Base-by-base conservation (phyloP, 164 flowering plant genomes). In the Houttuynia cordata region DNA sequence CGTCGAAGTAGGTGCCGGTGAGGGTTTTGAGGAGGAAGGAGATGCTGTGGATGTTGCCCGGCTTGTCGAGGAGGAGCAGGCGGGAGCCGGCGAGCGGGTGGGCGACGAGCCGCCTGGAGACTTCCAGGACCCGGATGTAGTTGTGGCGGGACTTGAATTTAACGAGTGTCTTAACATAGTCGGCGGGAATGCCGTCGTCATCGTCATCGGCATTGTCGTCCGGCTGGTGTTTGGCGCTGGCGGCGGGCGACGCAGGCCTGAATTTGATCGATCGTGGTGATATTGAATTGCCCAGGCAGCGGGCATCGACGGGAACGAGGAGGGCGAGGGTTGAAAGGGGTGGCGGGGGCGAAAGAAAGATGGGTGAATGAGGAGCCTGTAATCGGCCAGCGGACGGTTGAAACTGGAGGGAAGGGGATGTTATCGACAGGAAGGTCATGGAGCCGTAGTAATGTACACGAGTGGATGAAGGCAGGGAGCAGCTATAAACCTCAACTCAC, bases 41-140 rank as follows among this genome's bases (percentile, higher is more conserved):
- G 7, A 91, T 75, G 76, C 96, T 88, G 78, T 91, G 98, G 63
- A 91, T 91, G 80, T 88, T 88, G 8, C 97, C 97, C 7, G 96
- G 96, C 37, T n/a, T 56, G 66, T 91, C 98, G 7, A 91, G 81
- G 17, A 91, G 79, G 66, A 88, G 91, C n/a, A 88, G 80, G 12
- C 95, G 64, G 1, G 95, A 80, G 53, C 98, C 98, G 21, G 87
- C 81, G 40, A 91, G 77, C 10, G 92, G 95, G 80, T 88, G 96
- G 67, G 81, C 90, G 49, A 54, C 81, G 57, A 54, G 83, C 51
- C 52, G 72, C 62, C 96, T 65, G 22, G 96, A 84, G 50, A 91
- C 86, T 67, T 88, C 77, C 0, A 91, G 67, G 56, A 91, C 98
- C 4, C 91, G 70, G 60, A 91, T 91, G 84, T 75, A 73, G 69